Evolutionary conservation across 305 asterid genomes (phyloP).

Genomic region (Salvia sclarea): DNA sequence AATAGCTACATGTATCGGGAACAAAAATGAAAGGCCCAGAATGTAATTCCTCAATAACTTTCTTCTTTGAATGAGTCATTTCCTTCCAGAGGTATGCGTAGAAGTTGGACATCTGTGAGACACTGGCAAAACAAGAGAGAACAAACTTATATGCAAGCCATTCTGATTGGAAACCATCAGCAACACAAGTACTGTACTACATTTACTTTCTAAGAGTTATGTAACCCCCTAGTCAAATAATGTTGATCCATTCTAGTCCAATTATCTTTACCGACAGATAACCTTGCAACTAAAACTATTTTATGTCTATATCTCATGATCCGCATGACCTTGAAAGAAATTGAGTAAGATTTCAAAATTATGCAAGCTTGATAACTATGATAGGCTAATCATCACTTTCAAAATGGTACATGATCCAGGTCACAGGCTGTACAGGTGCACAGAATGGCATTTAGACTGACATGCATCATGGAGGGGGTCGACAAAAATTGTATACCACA

Average conservation of each 20-base stretch:
- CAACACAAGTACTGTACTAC: background rate
- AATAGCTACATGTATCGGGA: constrained; percentile 51
- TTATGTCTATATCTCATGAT: background rate
- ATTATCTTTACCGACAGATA: constrained; percentile 11
- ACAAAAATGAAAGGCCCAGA: constrained; percentile 82
- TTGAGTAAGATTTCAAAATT: background rate
- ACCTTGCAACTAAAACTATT: background rate
- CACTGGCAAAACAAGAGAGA: constrained; percentile 49
- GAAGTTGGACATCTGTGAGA: constrained; percentile 83
- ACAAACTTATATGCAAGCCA: constrained; percentile 21
- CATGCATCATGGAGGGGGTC: background rate
- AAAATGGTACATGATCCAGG: background rate
- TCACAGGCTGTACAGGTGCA: background rate
- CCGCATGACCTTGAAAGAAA: background rate
- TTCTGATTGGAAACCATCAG: background rate
- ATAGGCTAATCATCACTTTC: background rate
- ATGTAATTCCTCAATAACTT: constrained; percentile 54
- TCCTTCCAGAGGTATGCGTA: constrained; percentile 77
- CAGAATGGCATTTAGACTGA: background rate
- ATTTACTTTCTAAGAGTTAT: too few species aligned
- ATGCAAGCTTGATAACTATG: background rate
- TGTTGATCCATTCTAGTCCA: constrained; percentile 7
- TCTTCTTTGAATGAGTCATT: constrained; percentile 60
- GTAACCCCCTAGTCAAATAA: constrained; percentile 12
- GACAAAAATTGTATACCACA: background rate